Conservation (phyloP, 2,329 filamentous ascomycete species). For the Esteya vermicola region DNA sequence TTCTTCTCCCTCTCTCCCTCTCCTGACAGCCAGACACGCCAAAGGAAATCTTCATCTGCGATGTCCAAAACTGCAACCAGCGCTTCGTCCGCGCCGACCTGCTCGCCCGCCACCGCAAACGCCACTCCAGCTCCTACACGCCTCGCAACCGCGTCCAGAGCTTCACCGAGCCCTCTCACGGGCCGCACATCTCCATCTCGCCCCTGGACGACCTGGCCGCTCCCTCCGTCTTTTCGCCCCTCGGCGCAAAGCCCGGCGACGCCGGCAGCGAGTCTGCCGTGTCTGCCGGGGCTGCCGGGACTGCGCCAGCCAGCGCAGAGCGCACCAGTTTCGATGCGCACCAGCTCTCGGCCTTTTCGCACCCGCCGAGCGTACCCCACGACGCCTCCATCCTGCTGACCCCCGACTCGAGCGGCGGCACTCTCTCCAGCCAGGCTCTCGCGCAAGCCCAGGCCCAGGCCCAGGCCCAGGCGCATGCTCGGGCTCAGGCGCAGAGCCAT, state of each 20-base stretch:
- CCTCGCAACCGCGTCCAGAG: constrained; percentile 36
- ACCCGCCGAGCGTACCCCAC: constrained; percentile 22
- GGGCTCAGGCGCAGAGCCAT: no score
- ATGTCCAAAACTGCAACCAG: constrained; percentile 59
- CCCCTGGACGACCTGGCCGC: no score
- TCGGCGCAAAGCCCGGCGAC: constrained; percentile 8
- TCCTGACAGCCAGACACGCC: constrained; percentile 53
- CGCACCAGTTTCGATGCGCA: no score
- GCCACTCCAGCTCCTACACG: constrained; percentile 42
- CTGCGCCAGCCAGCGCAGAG: no score
- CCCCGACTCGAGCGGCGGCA: constrained; percentile 20
- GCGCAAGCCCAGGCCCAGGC: background rate
- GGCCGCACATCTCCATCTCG: no score
- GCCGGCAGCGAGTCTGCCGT: background rate
- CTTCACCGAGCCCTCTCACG: constrained; percentile 27
- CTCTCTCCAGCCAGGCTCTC: constrained; percentile 9
- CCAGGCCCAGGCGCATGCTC: no score
- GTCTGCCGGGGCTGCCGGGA: background rate
- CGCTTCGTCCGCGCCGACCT: constrained; percentile 69
- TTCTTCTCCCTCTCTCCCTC: constrained; percentile 6
- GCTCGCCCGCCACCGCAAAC: constrained; percentile 52
- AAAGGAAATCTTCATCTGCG: constrained; percentile 66
- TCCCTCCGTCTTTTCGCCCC: no score
- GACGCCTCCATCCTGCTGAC: constrained; percentile 31
- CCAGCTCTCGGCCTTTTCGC: no score